A percentile compares a stretch with the other conserved stretches of the same genome.
phyloP scores from a whole-genome alignment of 2,329 filamentous ascomycete genomes.

The Acrocalymma vagum region DNA sequence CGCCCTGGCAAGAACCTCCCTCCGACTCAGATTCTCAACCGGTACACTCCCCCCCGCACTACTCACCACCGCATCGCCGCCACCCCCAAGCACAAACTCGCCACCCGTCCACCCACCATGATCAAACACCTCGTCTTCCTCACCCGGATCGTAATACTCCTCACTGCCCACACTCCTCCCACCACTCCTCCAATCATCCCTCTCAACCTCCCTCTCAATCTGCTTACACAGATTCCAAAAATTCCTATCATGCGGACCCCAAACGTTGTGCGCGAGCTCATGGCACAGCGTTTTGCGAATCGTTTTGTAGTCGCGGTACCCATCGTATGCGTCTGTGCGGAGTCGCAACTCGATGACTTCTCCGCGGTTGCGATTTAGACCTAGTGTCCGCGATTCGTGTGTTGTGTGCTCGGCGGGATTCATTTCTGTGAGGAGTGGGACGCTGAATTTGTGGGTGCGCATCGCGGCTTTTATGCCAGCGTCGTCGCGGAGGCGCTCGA shows the following conservation, averaged over 20 bases:
- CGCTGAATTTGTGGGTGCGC: slow-evolving; percentile 83
- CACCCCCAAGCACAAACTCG: slow-evolving; percentile 44
- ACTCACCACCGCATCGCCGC: slow-evolving; percentile 27
- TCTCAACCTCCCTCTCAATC: slow-evolving; percentile 87
- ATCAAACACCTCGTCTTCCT: slow-evolving; percentile 41
- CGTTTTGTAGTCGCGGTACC: slow-evolving; percentile 90
- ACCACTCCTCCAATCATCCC: slow-evolving; percentile 77
- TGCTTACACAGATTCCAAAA: slow-evolving; percentile 91
- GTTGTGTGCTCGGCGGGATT: slow-evolving; percentile 85
- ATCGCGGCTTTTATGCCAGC: slow-evolving; percentile 86
- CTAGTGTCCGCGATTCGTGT: slow-evolving; percentile 82
- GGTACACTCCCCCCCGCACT: slow-evolving; percentile 33
- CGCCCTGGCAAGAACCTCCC: slow-evolving; percentile 78
- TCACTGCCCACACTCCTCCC: slow-evolving; percentile 57
- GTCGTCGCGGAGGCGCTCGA: slow-evolving; percentile 80
- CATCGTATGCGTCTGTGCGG: slow-evolving; percentile 92
- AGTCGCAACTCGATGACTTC: slow-evolving; percentile 90
- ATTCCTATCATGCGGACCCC: slow-evolving; percentile 80
- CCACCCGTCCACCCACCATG: slow-evolving; percentile 56
- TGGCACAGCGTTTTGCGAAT: slow-evolving; percentile 94
- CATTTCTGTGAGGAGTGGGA: slow-evolving; percentile 93
- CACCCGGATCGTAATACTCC: slow-evolving; percentile 41
- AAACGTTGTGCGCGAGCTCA: slow-evolving; percentile 92
- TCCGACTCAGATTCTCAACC: slow-evolving; percentile 66
- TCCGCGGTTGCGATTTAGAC: slow-evolving; percentile 85